These are phyloP conservation scores for Malassezia yamatoensis DNA, from an alignment of 1,284 basidiomycete species.

Conservation along the genomic window DNA sequence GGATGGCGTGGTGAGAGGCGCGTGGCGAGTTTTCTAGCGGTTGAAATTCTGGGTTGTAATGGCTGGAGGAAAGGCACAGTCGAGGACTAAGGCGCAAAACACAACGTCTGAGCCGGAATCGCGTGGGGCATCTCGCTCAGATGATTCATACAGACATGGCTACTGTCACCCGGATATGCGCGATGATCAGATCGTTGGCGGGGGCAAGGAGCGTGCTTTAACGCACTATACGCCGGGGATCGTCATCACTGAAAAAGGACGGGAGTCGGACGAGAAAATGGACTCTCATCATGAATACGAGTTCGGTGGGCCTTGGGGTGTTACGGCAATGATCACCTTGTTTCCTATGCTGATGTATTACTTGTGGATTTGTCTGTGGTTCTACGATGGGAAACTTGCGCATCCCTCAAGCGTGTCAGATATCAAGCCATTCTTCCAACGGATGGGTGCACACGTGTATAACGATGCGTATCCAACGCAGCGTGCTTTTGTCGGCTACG, in stretches of 20 bases:
- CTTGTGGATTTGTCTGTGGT: constrained; percentile 93
- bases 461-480: constrained; percentile 82
- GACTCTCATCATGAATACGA: constrained; percentile 53
- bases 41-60: background rate
- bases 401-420: constrained; percentile 64
- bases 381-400: constrained; percentile 81
- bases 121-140: too few relatives aligned
- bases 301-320: constrained; percentile 88
- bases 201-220: constrained; percentile 35
- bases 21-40: background rate
- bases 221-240: constrained; percentile 42
- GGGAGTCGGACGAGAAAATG: constrained; percentile 41
- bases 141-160: constrained; percentile 22
- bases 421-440: constrained; percentile 65
- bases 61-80: background rate
- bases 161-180: constrained; percentile 38
- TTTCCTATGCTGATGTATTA: constrained; percentile 95
- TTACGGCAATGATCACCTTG: constrained; percentile 81
- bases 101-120: too few relatives aligned
- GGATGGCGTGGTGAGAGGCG: background rate
- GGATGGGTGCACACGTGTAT: constrained; percentile 73
- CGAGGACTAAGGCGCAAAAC: too few relatives aligned
- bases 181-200: constrained; percentile 44
- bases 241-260: constrained; percentile 42
- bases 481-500: constrained; percentile 63